Percentiles rank a stretch among this genome's conserved stretches.
These are phyloP conservation scores for Penicillium sp. DNA, from an alignment of 2,329 filamentous ascomycete genomes.

Conservation along the genomic window DNA sequence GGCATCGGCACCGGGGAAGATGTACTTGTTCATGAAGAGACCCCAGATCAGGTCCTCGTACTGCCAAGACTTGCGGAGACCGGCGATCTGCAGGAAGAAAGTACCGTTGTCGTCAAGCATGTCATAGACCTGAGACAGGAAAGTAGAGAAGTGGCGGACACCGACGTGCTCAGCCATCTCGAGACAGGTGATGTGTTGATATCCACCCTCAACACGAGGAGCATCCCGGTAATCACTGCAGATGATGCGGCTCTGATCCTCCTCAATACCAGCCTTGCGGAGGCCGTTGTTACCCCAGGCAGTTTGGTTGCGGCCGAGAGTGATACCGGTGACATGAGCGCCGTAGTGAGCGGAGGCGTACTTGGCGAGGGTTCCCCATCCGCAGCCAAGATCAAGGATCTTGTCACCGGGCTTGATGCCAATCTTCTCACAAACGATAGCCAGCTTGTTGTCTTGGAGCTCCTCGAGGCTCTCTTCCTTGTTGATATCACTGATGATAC, in stretches of 20 bases:
- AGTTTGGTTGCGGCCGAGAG: slow-evolving; percentile 92
- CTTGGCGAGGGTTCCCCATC: slow-evolving; percentile 94
- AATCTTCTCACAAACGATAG: slow-evolving; percentile 94
- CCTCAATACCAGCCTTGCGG: slow-evolving; percentile 74
- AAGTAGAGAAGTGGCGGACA: slow-evolving; percentile 78
- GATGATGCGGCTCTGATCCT: slow-evolving; percentile 85
- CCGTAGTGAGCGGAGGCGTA: slow-evolving; percentile 93
- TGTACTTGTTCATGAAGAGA: slow-evolving; percentile 99
- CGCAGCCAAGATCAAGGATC: slow-evolving; percentile 93
- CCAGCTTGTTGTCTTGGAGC: slow-evolving; percentile 96
- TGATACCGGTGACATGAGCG: slow-evolving; percentile 81
- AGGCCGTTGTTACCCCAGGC: slow-evolving; percentile 93
- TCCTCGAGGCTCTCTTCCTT: slow-evolving; percentile 89
- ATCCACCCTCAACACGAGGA: slow-evolving; percentile 71
- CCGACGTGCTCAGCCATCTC: slow-evolving; percentile 99
- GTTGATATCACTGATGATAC: slow-evolving; percentile 84
- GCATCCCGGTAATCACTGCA: slow-evolving; percentile 98
- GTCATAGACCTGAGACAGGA: slow-evolving; percentile 83
- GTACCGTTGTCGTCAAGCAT: slow-evolving; percentile 96
- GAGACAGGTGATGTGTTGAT: slow-evolving; percentile 94
- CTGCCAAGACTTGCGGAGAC: slow-evolving; percentile 92
- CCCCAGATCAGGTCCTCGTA: slow-evolving; percentile 98
- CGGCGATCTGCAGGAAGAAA: slow-evolving; percentile 94
- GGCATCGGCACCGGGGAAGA: slow-evolving; percentile 96
- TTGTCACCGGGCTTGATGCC: slow-evolving; percentile 75